Evolutionary conservation across 441 rosid species (phyloP).

Genomic region (Macaranga tanarius): DNA sequence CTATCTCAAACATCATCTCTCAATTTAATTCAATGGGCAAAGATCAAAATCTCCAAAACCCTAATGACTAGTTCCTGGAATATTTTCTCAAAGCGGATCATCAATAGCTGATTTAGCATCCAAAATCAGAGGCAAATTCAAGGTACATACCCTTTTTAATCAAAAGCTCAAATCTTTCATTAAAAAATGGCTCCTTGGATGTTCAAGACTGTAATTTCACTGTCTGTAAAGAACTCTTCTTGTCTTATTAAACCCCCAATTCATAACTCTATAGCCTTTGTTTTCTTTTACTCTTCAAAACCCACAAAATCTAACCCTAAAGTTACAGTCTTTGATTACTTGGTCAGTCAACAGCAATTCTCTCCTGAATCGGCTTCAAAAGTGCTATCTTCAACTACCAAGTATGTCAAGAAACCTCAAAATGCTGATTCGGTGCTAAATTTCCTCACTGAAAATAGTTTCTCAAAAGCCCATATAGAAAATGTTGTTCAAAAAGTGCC

Average conservation of each 20-base stretch:
- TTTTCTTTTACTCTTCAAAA: slow-evolving; percentile 22
- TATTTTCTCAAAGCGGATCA: neutral
- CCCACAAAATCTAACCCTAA: slow-evolving; percentile 4
- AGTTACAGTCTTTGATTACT: slow-evolving; percentile 26
- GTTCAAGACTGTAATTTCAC: slow-evolving; percentile 2
- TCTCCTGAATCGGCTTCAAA: slow-evolving; percentile 30
- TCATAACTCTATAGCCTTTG: slow-evolving; percentile 14
- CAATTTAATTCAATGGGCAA: neutral
- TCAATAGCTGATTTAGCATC: neutral
- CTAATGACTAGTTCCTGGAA: neutral
- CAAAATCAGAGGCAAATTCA: neutral
- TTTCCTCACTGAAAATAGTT: slow-evolving; percentile 35
- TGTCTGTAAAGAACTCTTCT: slow-evolving; percentile 12
- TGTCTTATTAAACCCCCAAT: slow-evolving; percentile 16
- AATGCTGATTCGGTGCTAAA: slow-evolving; percentile 28
- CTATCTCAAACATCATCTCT: neutral
- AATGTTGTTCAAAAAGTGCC: slow-evolving; percentile 26
- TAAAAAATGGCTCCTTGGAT: neutral
- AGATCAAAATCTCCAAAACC: neutral
- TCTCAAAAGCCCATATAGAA: slow-evolving; percentile 32
- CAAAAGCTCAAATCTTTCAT: neutral
- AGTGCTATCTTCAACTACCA: slow-evolving; percentile 14
- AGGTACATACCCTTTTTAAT: neutral
- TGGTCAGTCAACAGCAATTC: slow-evolving; percentile 30
- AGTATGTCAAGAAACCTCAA: slow-evolving; percentile 16